A percentile compares a stretch with the other conserved stretches of the same genome.
Evolutionary conservation across 371 early-diverging fungal species (phyloP).

Genomic region (Mortierella sp.): DNA sequence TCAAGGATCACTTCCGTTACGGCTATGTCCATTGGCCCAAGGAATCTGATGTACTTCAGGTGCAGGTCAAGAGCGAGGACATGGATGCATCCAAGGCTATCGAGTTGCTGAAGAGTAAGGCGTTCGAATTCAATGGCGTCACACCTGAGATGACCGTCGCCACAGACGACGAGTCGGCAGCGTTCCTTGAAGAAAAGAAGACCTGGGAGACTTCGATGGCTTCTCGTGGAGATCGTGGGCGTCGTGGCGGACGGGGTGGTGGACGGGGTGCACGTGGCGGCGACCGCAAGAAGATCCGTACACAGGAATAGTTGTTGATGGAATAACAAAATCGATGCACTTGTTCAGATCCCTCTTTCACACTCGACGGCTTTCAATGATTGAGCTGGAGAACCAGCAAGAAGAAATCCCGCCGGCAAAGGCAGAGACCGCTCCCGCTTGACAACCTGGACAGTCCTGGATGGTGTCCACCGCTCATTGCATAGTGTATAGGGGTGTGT

Average conservation of each 20-base stretch:
- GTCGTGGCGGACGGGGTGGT: constrained; percentile 37
- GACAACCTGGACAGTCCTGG: no score
- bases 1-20: constrained; percentile 48
- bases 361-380: no score
- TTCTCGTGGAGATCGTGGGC: constrained; percentile 17
- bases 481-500: no score
- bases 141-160: constrained; percentile 46
- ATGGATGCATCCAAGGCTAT: constrained; percentile 51
- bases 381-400: no score
- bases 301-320: neutral
- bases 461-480: no score
- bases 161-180: constrained; percentile 51
- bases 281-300: constrained; percentile 52
- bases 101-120: constrained; percentile 43
- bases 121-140: constrained; percentile 47
- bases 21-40: constrained; percentile 56
- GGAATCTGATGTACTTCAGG: constrained; percentile 40
- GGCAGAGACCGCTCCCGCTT: no score
- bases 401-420: no score
- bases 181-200: constrained; percentile 57
- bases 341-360: no score
- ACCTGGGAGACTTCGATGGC: constrained; percentile 30
- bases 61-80: constrained; percentile 56
- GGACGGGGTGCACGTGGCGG: constrained; percentile 40
- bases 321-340: no score